These are phyloP conservation scores for Mycena rebaudengoi DNA, from an alignment of 768 basidiomycete species.

Conservation along the genomic window DNA sequence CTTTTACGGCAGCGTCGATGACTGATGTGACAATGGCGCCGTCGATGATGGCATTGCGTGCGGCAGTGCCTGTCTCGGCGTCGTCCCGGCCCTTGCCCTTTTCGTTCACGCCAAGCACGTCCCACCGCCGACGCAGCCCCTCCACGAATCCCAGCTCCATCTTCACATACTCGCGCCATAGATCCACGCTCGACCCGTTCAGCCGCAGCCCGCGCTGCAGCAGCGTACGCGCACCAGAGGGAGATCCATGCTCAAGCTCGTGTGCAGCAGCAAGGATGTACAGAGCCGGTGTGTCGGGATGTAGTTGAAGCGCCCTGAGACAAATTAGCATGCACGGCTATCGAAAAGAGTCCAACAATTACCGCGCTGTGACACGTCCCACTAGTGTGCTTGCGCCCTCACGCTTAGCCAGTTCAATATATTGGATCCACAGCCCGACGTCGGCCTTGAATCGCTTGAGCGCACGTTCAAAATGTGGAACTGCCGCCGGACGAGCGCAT, in stretches of 20 bases:
- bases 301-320: constrained; percentile 87
- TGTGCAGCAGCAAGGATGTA: constrained; percentile 89
- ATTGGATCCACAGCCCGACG: constrained; percentile 88
- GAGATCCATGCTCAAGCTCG: constrained; percentile 77
- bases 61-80: constrained; percentile 34
- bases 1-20: constrained; percentile 78
- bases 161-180: constrained; percentile 92
- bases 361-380: constrained; percentile 83
- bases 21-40: constrained; percentile 85
- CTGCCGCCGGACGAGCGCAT: constrained; percentile 84
- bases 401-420: constrained; percentile 83
- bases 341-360: too few relatives aligned
- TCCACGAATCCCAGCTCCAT: constrained; percentile 92
- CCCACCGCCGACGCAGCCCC: constrained; percentile 81
- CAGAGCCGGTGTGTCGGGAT: constrained; percentile 78
- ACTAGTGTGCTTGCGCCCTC: constrained; percentile 84
- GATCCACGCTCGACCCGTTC: constrained; percentile 71
- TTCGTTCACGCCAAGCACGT: constrained; percentile 70
- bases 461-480: constrained; percentile 93
- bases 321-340: too few relatives aligned
- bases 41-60: constrained; percentile 64
- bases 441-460: constrained; percentile 90
- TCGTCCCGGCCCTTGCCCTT: constrained; percentile 41
- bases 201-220: constrained; percentile 88
- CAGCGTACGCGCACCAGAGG: constrained; percentile 82